phyloP scores from a whole-genome alignment of 73 alveolate genomes.

The Tetrahymena borealis region DNA sequence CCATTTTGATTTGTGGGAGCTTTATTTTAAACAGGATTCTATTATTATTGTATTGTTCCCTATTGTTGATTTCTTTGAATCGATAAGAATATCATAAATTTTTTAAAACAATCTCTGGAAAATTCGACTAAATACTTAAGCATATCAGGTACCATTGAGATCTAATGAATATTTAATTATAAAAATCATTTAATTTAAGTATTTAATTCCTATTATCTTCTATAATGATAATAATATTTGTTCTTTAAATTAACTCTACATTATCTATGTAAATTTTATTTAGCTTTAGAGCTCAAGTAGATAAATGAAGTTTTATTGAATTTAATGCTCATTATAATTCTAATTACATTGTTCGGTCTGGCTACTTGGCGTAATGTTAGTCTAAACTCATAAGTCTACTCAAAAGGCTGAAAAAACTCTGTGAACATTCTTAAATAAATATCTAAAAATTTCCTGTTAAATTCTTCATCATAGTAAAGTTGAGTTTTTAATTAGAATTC shows the following conservation, averaged over 20 bases:
- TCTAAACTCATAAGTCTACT: background rate
- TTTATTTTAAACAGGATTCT: background rate
- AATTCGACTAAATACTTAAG: background rate
- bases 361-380: background rate
- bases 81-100: background rate
- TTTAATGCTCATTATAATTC: background rate
- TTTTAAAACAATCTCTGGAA: background rate
- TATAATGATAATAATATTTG: too few relatives aligned
- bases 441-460: background rate
- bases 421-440: background rate
- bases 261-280: too few relatives aligned
- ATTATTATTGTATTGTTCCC: background rate
- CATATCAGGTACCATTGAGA: background rate
- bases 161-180: too few relatives aligned
- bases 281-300: too few relatives aligned
- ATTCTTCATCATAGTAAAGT: background rate
- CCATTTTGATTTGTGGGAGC: background rate
- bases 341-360: background rate
- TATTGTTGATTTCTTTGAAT: background rate
- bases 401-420: background rate
- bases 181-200: too few relatives aligned
- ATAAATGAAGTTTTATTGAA: too few relatives aligned
- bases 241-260: too few relatives aligned
- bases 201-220: too few relatives aligned
- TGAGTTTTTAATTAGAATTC: background rate